Base-by-base conservation (phyloP, 1,139 yeast genomes). In the Geotrichum europaeum region DNA sequence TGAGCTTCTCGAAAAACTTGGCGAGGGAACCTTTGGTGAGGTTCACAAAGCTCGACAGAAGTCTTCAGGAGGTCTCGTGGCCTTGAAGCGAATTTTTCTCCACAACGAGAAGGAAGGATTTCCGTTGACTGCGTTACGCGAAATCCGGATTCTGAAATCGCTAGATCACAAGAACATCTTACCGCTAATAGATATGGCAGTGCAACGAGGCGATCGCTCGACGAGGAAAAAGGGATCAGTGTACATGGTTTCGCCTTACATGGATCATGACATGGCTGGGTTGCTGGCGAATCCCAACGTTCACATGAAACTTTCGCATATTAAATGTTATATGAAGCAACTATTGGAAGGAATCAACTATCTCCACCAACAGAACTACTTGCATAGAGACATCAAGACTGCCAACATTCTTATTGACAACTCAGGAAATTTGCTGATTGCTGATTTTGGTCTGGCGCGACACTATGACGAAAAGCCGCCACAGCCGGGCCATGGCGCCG, bases 101-200 rank as follows among this genome's bases (percentile, higher is more conserved):
- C 94, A 89, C 69, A 87, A 89, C 59, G 90, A 88, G 55, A 89
- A 88, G 68, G 97, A 91, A 67, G 94, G 96, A 43, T 91, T 94
- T 71, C 99, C 99, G 1, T 86, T 95, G 28, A 95, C 99, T 0
- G 97, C 99, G 4, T 82, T 92, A 75, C 80, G 99, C 65, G 99
- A 95, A 70, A 91, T 94, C 64, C 84, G 89, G 24, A 90, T 92
- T 24, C 78, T 95, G 72, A 90, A 89, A 72, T 80, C 81, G 62
- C 76, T 95, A 60, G 75, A 80, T 59, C 91, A 92, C 70, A 75
- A 77, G 40, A 89, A 95, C 72, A 82, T 94, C 32, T 78, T 95
- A 40, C 89, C 85, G 63, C 78, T 94, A 56, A 71, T 86, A n/a
- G 97, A 91, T 67, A 87, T 92, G 86, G 82, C 92, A 0, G 84